Conservation (phyloP, 352 stramenopile species). For the Globisporangium perplexum region DNA sequence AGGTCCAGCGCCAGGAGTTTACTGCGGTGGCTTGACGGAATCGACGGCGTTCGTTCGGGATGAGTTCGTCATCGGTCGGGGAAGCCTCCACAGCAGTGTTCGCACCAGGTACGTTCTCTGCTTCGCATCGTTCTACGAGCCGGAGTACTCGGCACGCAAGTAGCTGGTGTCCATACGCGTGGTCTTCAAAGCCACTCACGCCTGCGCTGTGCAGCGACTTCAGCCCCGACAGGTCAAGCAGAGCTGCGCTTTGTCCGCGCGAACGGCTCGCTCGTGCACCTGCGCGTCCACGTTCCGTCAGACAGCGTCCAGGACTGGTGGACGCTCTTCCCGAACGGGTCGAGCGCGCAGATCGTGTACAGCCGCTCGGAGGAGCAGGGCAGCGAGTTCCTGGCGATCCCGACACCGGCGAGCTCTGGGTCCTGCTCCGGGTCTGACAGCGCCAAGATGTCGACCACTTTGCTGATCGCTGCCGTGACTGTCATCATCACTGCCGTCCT, state of each 20-base stretch:
- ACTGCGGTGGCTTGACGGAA: too few species aligned
- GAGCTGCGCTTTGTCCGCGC: constrained; percentile 2
- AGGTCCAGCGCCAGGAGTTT: too few species aligned
- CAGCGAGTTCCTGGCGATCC: constrained; percentile 10
- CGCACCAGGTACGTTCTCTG: too few species aligned
- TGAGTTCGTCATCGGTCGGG: too few species aligned
- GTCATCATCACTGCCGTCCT: not conserved
- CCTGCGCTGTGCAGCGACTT: too few species aligned
- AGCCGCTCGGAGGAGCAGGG: constrained; percentile 11
- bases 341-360: constrained; percentile 40
- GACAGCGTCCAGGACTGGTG: constrained; percentile 29
- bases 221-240: too few species aligned
- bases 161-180: too few species aligned
- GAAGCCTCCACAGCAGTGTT: too few species aligned
- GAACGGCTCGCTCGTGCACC: constrained; percentile 19
- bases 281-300: constrained; percentile 30
- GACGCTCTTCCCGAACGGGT: constrained; percentile 27
- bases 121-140: too few species aligned
- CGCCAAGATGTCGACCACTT: not conserved
- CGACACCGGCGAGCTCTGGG: not conserved
- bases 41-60: too few species aligned
- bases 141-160: too few species aligned
- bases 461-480: not conserved
- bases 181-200: too few species aligned
- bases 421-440: not conserved